Evolutionary conservation across 805 yeast species (phyloP).

Genomic region (Tetrapisispora phaffii): DNA sequence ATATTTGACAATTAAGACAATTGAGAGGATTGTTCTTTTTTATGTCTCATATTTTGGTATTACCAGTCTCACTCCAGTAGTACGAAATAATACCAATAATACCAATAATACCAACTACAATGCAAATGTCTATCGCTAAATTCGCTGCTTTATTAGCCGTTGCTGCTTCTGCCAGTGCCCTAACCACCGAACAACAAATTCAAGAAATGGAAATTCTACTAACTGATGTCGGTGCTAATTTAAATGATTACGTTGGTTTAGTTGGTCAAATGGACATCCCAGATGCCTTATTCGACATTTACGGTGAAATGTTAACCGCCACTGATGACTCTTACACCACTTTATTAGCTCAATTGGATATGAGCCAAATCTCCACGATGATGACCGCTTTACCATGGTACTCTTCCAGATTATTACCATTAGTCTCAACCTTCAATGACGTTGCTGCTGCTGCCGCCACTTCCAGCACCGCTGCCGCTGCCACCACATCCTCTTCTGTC

Average conservation of each 20-base stretch:
- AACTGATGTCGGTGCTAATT: constrained; percentile 13
- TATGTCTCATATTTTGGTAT: no score
- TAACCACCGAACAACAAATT: constrained; percentile 11
- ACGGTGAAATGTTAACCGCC: constrained; percentile 3
- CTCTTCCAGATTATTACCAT: constrained; percentile 20
- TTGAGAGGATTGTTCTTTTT: no score
- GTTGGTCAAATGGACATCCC: constrained; percentile 13
- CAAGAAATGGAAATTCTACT: constrained; percentile 16
- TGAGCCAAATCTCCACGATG: constrained; percentile 18
- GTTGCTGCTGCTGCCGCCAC: constrained; percentile 3
- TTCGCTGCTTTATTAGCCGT: constrained; percentile 11
- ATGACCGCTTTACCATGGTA: constrained; percentile 31
- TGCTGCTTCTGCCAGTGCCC: constrained; percentile 13
- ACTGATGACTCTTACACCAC: constrained; percentile 27
- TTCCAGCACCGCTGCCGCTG: constrained; percentile 3
- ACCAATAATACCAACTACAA: no score
- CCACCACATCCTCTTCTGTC: constrained; percentile 1
- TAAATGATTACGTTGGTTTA: constrained; percentile 12
- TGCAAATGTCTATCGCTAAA: not conserved
- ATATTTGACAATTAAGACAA: no score
- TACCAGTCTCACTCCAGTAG: no score
- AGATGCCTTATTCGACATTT: constrained; percentile 15
- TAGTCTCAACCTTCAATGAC: not conserved
- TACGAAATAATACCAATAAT: no score
- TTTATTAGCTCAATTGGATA: constrained; percentile 9